These are phyloP conservation scores for Camelina hispida DNA, from an alignment of 345 rosid species.

Conservation along the genomic window DNA sequence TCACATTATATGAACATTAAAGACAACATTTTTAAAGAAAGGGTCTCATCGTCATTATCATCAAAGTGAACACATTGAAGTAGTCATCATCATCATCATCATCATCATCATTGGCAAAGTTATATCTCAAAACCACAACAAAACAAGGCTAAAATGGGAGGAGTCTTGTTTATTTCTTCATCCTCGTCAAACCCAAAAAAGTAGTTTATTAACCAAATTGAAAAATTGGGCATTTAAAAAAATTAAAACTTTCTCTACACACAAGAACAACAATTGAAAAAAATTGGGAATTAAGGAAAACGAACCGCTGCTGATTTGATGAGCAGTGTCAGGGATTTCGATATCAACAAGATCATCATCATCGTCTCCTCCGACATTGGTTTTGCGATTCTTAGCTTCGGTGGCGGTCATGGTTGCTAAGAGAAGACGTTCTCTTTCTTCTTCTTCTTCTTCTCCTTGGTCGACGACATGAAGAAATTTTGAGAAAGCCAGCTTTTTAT, in stretches of 20 bases:
- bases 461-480: constrained; percentile 30
- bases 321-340: constrained; percentile 78
- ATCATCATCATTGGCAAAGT: neutral
- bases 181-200: neutral
- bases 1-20: constrained; percentile 10
- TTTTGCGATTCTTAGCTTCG: constrained; percentile 39
- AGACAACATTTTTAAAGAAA: neutral
- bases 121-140: neutral
- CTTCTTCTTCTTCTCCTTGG: constrained; percentile 30
- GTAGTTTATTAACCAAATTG: neutral
- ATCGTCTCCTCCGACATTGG: constrained; percentile 39
- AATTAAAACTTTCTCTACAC: neutral
- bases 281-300: neutral
- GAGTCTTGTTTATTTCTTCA: neutral
- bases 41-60: constrained; percentile 8
- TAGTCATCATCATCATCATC: no score
- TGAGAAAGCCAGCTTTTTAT: constrained; percentile 48
- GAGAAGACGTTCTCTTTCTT: constrained; percentile 37
- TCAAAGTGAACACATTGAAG: constrained; percentile 6
- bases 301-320: constrained; percentile 80
- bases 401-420: constrained; percentile 37
- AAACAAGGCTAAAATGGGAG: neutral
- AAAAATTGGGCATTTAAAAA: constrained; percentile 11
- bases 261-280: neutral
- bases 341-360: constrained; percentile 10